Conservation (phyloP, 1,284 basidiomycete species). For the Uromyces viciae-fabae region DNA sequence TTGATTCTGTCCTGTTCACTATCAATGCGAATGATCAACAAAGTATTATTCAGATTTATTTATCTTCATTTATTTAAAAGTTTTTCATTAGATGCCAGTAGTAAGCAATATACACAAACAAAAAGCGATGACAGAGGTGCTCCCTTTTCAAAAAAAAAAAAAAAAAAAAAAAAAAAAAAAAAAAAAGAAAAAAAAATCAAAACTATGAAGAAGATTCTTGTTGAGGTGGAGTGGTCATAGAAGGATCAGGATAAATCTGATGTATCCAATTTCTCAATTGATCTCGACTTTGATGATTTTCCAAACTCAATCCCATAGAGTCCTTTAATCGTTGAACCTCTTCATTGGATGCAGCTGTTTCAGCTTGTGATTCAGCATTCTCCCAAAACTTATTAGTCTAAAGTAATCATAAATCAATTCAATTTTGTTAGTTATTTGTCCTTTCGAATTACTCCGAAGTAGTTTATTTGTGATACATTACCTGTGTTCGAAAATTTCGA, state of each 20-base stretch:
- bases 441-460: no score
- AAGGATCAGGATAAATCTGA: conserved; percentile 17
- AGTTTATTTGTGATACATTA: neutral
- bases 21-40: neutral
- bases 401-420: no score
- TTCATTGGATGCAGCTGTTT: neutral
- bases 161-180: neutral
- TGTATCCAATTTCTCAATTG: conserved; percentile 26
- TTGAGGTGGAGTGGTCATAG: neutral
- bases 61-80: neutral
- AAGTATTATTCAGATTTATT: neutral
- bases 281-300: neutral
- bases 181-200: conserved; percentile 16
- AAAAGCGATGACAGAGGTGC: neutral
- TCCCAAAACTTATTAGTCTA: no score
- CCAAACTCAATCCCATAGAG: neutral
- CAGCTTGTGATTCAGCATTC: conserved; percentile 12
- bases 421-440: no score
- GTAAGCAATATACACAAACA: no score
- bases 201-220: no score
- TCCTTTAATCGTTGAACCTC: conserved; percentile 2
- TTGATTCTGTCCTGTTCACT: neutral
- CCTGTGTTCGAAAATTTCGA: neutral
- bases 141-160: neutral
- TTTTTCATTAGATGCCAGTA: no score